These are phyloP conservation scores for Trypanosoma platydactyli DNA, from an alignment of 208 protist genomes.

Conservation along the genomic window DNA sequence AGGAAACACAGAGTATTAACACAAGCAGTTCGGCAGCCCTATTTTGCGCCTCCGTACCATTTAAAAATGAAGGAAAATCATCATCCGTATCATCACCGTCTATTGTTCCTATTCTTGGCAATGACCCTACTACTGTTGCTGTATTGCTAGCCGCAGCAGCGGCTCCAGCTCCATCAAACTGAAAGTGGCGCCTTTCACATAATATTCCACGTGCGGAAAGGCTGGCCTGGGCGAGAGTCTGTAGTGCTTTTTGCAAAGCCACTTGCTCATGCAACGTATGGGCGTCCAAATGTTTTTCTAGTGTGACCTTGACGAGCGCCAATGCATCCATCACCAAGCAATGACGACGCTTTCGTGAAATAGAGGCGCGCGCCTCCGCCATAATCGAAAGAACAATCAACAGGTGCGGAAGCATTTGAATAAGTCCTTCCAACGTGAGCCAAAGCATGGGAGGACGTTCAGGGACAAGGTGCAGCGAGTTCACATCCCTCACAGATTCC, in stretches of 20 bases:
- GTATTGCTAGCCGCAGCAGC: neutral
- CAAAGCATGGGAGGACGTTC: constrained; percentile 3
- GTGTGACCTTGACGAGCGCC: constrained; percentile 20
- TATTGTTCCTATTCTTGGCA: neutral
- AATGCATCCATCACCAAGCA: constrained; percentile 45
- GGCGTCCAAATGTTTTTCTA: constrained; percentile 7
- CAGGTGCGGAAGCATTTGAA: constrained; percentile 60
- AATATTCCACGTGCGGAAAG: constrained; percentile 12
- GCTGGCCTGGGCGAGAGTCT: constrained; percentile 31
- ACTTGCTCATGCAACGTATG: constrained; percentile 26
- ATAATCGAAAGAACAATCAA: constrained; percentile 73
- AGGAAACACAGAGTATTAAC: constrained; percentile 56
- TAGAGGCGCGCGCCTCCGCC: constrained; percentile 36
- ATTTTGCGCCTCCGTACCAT: constrained; percentile 27
- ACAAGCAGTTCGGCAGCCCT: constrained; percentile 55
- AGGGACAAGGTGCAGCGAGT: constrained; percentile 14
- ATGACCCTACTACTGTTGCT: neutral
- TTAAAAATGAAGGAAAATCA: constrained; percentile 6
- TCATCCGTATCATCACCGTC: neutral
- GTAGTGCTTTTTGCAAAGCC: constrained; percentile 50
- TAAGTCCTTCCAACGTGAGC: constrained; percentile 54
- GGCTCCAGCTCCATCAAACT: neutral
- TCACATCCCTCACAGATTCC: constrained; percentile 17
- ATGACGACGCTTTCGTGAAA: constrained; percentile 25
- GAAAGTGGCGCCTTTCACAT: constrained; percentile 1